Evolutionary conservation across 257 asterid species (phyloP).

Genomic region (Solanum medicagineum): DNA sequence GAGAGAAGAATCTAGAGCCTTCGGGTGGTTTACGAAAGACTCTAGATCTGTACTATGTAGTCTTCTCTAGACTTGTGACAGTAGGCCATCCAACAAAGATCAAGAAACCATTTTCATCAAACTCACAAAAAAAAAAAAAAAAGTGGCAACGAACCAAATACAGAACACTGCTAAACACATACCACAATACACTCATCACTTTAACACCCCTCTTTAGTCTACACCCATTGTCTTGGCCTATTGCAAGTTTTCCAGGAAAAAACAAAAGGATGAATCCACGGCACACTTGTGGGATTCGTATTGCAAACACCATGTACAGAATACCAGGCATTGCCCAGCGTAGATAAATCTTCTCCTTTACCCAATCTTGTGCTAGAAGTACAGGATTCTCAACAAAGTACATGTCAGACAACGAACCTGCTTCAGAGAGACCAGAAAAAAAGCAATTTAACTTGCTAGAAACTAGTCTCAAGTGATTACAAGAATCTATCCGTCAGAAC

Average conservation of each 20-base stretch:
- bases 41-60: too few species aligned
- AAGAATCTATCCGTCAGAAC: not conserved
- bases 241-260: not conserved
- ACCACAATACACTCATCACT: not conserved
- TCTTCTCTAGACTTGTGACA: not conserved
- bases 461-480: not conserved
- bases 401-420: not conserved
- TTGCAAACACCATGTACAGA: not conserved
- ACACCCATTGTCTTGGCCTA: not conserved
- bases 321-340: not conserved
- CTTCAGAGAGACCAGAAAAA: not conserved
- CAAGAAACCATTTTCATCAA: not conserved
- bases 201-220: not conserved
- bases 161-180: not conserved
- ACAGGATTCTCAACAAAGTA: not conserved
- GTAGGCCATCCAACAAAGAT: not conserved
- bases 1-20: too few species aligned
- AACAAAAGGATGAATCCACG: not conserved
- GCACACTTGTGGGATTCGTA: not conserved
- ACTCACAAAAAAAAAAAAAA: not conserved
- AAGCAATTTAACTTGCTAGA: not conserved
- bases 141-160: not conserved
- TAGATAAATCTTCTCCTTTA: not conserved
- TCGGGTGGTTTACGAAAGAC: too few species aligned
- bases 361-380: not conserved